phyloP scores from a whole-genome alignment of 768 basidiomycete genomes.

The Naganishia friedmannii region DNA sequence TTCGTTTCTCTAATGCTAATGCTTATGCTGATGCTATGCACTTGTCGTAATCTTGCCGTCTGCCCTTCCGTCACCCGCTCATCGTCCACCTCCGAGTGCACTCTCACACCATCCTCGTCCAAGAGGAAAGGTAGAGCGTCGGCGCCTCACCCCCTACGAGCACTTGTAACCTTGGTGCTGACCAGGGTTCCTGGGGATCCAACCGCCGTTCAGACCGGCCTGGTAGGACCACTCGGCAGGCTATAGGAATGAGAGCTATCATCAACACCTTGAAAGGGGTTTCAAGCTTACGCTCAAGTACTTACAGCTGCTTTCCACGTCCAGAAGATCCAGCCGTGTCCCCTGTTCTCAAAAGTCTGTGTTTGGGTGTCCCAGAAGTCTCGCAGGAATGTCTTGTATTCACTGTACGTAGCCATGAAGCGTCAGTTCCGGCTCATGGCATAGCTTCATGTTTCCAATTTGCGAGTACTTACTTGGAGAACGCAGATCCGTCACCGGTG shows the following conservation, averaged over 20 bases:
- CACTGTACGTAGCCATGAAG: constrained; percentile 33
- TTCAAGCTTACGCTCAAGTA: too few relatives aligned
- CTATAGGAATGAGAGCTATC: constrained; percentile 35
- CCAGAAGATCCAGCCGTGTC: constrained; percentile 50
- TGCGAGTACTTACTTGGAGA: constrained; percentile 57
- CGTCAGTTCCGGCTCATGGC: too few relatives aligned
- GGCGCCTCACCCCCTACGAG: background rate
- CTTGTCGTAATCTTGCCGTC: background rate
- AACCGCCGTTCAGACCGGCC: constrained; percentile 72
- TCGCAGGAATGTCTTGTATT: constrained; percentile 76
- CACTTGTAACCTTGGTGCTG: constrained; percentile 54
- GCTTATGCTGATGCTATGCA: constrained; percentile 2
- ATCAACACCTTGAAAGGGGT: too few relatives aligned
- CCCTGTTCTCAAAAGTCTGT: constrained; percentile 48
- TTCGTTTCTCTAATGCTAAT: background rate
- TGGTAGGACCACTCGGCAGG: constrained; percentile 90
- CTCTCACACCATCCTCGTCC: background rate
- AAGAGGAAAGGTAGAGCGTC: background rate
- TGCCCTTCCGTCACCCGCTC: background rate
- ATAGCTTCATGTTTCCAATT: background rate
- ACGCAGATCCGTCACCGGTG: constrained; percentile 70
- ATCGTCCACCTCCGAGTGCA: background rate
- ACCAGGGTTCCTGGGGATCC: constrained; percentile 70
- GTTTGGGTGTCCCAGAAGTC: constrained; percentile 79
- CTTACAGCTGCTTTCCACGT: constrained; percentile 32